Base-by-base conservation (phyloP, 2,329 filamentous ascomycete genomes). In the Incumbomyces lentus region DNA sequence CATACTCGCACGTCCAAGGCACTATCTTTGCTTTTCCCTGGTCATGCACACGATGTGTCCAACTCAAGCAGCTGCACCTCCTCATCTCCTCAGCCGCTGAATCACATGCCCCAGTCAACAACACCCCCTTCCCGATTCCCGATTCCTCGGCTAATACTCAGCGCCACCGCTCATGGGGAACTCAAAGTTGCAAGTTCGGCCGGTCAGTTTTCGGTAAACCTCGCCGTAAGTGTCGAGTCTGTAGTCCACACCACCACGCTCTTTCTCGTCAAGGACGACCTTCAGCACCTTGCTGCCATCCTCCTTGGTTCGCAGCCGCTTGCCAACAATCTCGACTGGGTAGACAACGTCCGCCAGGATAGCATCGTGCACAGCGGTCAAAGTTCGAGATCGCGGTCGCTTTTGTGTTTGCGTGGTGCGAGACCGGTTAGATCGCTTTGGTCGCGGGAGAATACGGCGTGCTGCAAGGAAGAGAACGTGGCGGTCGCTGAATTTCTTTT, bases 401-500 rank as follows among this genome's bases (percentile, higher is more conserved):
- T 96, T 95, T 82, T 98, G 92, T 68, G 82, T 96, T 75, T 92
- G 89, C 69, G 78, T 86, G 76, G 89, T 89, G 79, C 92, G 90
- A 61, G 84, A 87, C 77, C 88, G 89, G 78, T 83, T 87, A 71
- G 88, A 95, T 71, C 90, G 89, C 86, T 95, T 95, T 72, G 92
- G 92, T 72, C 89, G 88, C 71, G 92, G 90, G 55, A 98, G 81
- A 67, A 98, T 98, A 74, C 92, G 92, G 81, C 92, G 92, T 68
- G 90, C 93, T 64, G 92, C 92, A 64, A 98, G 84, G 82, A 98
- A 88, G 72, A 98, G 79, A 72, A 98, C 92, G 75, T 98, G 92
- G 75, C 92, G 92, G 81, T 98, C 92, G 59, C 92, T 96, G 87
- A 98, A 98, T 80, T 98, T 98, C 88, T 98, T 98, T 85, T 98